Conservation (phyloP, 169 alveolate genomes). For the Eimeria falciformis region DNA sequence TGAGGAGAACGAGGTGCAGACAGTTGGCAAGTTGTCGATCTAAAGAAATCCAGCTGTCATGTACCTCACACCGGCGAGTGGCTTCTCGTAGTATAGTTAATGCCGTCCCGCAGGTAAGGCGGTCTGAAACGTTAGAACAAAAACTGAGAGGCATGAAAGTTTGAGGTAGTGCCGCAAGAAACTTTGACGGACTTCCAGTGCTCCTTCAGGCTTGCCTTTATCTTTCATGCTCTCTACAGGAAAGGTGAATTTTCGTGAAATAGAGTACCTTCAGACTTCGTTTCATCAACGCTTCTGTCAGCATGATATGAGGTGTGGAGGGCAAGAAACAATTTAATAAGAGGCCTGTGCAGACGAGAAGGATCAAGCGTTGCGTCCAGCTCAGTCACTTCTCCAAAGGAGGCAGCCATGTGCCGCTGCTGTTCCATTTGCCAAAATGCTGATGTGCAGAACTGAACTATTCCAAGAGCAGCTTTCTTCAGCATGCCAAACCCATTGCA, state of each 20-base stretch:
- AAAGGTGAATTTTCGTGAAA: too few species aligned
- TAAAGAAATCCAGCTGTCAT: background rate
- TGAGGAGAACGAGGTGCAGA: constrained; percentile 33
- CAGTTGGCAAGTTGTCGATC: background rate
- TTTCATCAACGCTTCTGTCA: background rate
- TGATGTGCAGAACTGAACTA: background rate
- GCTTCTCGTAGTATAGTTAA: background rate
- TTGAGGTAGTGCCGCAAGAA: too few species aligned
- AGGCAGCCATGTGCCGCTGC: background rate
- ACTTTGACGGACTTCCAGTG: too few species aligned
- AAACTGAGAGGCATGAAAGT: too few species aligned
- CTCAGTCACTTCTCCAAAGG: background rate
- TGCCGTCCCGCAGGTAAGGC: constrained; percentile 28
- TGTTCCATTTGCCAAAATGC: background rate
- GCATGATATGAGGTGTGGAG: background rate
- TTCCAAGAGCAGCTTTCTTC: background rate
- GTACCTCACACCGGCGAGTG: background rate
- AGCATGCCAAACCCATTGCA: background rate
- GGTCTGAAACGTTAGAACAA: background rate
- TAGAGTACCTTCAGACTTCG: background rate
- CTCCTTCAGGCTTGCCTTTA: too few species aligned
- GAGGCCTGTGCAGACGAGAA: constrained; percentile 17
- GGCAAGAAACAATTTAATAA: constrained; percentile 4
- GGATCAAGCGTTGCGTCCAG: background rate
- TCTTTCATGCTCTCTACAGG: too few species aligned